These are phyloP conservation scores for Rhynchosporium agropyri DNA, from an alignment of 2,329 filamentous ascomycete genomes.

Conservation along the genomic window DNA sequence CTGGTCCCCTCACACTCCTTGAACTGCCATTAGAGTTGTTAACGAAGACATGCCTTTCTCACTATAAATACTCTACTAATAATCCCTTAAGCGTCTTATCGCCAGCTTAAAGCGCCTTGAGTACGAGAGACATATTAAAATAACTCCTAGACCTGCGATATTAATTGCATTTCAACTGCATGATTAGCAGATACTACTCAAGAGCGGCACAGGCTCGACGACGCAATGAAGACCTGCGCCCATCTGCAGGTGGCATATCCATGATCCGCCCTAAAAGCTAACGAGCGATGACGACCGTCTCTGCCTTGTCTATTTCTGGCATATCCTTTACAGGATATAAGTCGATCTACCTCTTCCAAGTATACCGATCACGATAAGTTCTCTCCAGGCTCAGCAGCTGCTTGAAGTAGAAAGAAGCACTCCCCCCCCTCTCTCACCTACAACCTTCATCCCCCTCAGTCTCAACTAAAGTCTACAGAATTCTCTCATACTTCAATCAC, in stretches of 20 bases:
- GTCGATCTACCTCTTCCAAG: neutral
- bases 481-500: slow-evolving; percentile 5
- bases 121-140: slow-evolving; percentile 8
- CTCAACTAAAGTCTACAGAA: neutral
- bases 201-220: slow-evolving; percentile 7
- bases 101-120: neutral
- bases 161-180: slow-evolving; percentile 10
- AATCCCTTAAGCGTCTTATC: slow-evolving; percentile 12
- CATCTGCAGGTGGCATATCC: slow-evolving; percentile 10
- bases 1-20: slow-evolving; percentile 1
- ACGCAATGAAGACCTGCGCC: slow-evolving; percentile 15
- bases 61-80: slow-evolving; percentile 7
- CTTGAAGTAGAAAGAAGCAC: slow-evolving; percentile 11
- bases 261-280: slow-evolving; percentile 14
- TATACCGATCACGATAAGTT: slow-evolving; percentile 5
- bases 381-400: slow-evolving; percentile 6
- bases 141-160: slow-evolving; percentile 2
- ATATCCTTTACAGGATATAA: slow-evolving; percentile 1
- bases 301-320: slow-evolving; percentile 12
- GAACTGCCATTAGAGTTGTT: slow-evolving; percentile 12
- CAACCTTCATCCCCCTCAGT: neutral
- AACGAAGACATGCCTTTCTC: slow-evolving; percentile 14
- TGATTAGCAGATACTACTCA: slow-evolving; percentile 7
- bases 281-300: slow-evolving; percentile 13
- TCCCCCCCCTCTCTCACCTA: neutral